Conservation (phyloP, 1,284 basidiomycete genomes). For the Tetrapyrgos nigripes region DNA sequence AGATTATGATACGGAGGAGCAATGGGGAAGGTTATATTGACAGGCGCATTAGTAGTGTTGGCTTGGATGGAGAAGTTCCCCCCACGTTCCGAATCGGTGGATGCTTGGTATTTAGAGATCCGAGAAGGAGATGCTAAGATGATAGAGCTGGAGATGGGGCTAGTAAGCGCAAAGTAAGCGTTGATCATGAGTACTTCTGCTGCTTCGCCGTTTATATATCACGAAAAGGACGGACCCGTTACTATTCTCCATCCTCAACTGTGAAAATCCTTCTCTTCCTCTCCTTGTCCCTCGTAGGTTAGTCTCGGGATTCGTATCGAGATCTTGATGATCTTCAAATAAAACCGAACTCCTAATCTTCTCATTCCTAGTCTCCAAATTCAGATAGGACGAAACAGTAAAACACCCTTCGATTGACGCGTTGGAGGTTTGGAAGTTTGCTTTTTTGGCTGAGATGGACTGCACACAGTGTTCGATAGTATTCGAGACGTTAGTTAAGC, state of each 20-base stretch:
- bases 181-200: not conserved
- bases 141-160: conserved; percentile 4
- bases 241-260: conserved; percentile 1
- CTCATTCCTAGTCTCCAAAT: not conserved
- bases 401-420: conserved; percentile 8
- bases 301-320: too few species aligned
- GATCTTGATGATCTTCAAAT: not conserved
- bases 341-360: conserved; percentile 3
- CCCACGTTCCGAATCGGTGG: not conserved
- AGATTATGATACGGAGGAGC: conserved; percentile 7
- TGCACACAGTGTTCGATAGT: not conserved
- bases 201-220: too few species aligned
- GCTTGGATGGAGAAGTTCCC: conserved; percentile 8
- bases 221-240: conserved; percentile 5
- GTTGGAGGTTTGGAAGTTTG: conserved; percentile 4
- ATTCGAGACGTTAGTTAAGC: not conserved
- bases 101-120: not conserved
- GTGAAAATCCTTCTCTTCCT: too few species aligned
- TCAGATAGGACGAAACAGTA: not conserved
- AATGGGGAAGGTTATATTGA: conserved; percentile 6
- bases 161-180: not conserved
- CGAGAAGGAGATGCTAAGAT: not conserved
- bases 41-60: not conserved
- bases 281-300: too few species aligned
- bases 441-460: conserved; percentile 3